A percentile compares a stretch with the other conserved stretches of the same genome.
Evolutionary conservation across 2,329 filamentous ascomycete species (phyloP).

Genomic region (Sclerotiophoma versabilis): DNA sequence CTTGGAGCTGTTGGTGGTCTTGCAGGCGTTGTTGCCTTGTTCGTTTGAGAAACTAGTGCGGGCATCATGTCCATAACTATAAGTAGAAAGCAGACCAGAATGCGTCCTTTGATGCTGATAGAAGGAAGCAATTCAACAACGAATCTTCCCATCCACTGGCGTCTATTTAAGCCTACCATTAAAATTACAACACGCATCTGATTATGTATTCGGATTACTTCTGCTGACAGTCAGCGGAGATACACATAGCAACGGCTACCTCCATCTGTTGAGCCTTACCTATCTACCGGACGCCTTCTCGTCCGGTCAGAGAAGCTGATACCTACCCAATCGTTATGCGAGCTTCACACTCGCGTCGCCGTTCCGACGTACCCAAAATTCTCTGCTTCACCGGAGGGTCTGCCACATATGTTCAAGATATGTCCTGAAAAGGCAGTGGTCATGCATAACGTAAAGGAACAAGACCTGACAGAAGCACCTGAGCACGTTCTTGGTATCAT

Average conservation of each 20-base stretch:
- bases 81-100: background rate
- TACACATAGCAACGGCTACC: background rate
- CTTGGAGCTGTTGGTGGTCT: slow-evolving; percentile 9
- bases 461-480: background rate
- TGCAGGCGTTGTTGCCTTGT: slow-evolving; percentile 4
- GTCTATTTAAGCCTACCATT: background rate
- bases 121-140: background rate
- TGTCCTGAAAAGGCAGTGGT: background rate
- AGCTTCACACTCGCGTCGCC: background rate
- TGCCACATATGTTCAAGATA: background rate
- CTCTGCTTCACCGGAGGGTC: slow-evolving; percentile 2
- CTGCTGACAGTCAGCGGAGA: background rate
- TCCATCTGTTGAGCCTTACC: background rate
- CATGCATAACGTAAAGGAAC: background rate
- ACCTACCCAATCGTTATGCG: background rate
- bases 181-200: background rate
- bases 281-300: background rate
- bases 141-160: background rate
- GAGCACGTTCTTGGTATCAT: too few species aligned
- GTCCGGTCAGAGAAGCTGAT: slow-evolving; percentile 1
- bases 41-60: background rate
- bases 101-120: too few species aligned
- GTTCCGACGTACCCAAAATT: background rate
- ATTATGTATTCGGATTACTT: too few species aligned
- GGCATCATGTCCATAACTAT: too few species aligned